Evolutionary conservation across 495 filamentous ascomycete species (phyloP).

Genomic region (Cairneyella variabilis): DNA sequence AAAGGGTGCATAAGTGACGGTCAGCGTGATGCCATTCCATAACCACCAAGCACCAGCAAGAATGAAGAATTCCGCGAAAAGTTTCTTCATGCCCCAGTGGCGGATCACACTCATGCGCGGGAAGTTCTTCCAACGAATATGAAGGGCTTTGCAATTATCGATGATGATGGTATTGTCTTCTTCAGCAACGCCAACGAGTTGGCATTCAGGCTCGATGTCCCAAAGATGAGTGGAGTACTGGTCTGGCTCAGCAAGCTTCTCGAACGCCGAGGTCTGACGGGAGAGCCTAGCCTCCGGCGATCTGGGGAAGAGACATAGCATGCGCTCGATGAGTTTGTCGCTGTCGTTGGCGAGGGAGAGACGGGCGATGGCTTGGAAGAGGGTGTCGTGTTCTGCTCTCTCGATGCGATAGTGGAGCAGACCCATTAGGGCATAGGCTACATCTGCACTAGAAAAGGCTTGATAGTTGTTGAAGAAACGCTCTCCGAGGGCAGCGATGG

Average conservation of each 20-base stretch:
- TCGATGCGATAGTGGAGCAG: constrained; percentile 35
- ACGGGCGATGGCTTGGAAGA: constrained; percentile 43
- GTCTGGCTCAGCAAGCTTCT: constrained; percentile 4
- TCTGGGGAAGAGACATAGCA: constrained; percentile 35
- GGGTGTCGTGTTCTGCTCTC: constrained; percentile 32
- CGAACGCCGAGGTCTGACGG: too few species aligned
- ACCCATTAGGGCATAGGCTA: constrained; percentile 44
- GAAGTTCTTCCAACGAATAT: constrained; percentile 25
- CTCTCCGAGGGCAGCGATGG: constrained; percentile 14
- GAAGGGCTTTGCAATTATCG: constrained; percentile 30
- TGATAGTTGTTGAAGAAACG: constrained; percentile 3
- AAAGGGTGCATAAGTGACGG: too few species aligned
- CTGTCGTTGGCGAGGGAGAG: constrained; percentile 42
- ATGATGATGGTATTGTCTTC: constrained; percentile 38
- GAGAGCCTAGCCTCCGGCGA: too few species aligned
- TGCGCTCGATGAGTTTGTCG: constrained; percentile 39
- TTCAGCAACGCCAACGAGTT: constrained; percentile 37
- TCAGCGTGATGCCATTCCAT: too few species aligned
- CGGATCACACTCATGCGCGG: not conserved
- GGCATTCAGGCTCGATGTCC: constrained; percentile 40
- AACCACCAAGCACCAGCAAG: too few species aligned
- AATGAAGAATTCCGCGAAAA: too few species aligned
- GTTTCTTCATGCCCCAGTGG: not conserved
- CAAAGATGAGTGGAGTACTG: constrained; percentile 31
- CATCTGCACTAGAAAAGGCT: constrained; percentile 27